These are phyloP conservation scores for Chalaropsis thielavioides DNA, from an alignment of 2,329 filamentous ascomycete species.

Conservation along the genomic window DNA sequence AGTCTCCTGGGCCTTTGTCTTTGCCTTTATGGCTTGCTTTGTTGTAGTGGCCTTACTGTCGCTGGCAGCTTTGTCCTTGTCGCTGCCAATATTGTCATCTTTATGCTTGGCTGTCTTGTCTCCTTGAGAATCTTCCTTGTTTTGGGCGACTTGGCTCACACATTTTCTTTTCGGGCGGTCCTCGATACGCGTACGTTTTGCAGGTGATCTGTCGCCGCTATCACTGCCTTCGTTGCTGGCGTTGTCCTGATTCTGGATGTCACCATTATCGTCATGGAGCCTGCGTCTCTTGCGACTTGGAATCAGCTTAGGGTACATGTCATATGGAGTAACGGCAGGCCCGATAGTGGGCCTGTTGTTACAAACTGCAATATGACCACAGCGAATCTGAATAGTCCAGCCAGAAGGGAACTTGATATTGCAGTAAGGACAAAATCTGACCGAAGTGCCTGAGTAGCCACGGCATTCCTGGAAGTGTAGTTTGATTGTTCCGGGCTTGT, in stretches of 20 bases:
- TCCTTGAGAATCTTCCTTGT: background rate
- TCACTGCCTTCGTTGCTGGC: background rate
- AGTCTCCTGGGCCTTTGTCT: background rate
- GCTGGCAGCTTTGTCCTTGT: background rate
- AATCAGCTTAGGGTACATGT: conserved; percentile 12
- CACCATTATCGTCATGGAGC: background rate
- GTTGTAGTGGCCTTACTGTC: background rate
- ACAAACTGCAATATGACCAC: conserved; percentile 16
- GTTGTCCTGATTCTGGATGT: background rate
- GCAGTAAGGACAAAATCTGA: conserved; percentile 21
- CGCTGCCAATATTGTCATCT: background rate
- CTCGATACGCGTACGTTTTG: background rate
- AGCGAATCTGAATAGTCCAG: background rate
- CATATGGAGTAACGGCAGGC: conserved; percentile 12
- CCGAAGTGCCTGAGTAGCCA: conserved; percentile 18
- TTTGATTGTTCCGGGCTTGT: conserved; percentile 13
- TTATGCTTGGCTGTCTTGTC: background rate
- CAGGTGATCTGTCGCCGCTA: background rate
- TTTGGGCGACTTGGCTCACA: background rate
- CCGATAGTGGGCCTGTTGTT: background rate
- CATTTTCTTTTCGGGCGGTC: background rate
- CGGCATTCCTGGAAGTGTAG: conserved; percentile 18
- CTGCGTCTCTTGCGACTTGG: background rate
- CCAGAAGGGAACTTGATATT: conserved; percentile 1
- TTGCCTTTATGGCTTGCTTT: background rate